Base-by-base conservation (phyloP, 2,329 filamentous ascomycete genomes). In the Pseudocercospora vitis region DNA sequence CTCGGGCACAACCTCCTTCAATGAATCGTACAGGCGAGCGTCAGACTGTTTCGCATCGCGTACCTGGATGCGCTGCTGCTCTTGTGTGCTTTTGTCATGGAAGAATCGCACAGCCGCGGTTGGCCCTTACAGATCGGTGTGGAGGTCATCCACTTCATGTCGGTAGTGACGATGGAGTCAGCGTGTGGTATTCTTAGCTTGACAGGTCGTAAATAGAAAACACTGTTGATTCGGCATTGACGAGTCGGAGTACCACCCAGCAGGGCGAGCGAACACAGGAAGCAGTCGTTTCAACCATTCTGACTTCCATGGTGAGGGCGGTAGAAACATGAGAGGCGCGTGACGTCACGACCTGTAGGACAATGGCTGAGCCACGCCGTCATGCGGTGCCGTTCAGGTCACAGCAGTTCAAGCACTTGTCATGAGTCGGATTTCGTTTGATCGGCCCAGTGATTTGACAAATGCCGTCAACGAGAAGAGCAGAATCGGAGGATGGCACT, bases 371-470 rank as follows among this genome's bases (percentile, higher is more conserved):
- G 37, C 37, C 37, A 40, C 23, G 37, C 37, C 37, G 37, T 42
- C 44, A 33, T 47, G 48, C 48, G 37, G 48, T 51, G 49, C 39
- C 49, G 49, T 51, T 51, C n/a, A 12, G 39, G 35, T 32, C 14
- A 28, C 29, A 51, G 39, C 31, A 32, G 39, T 51, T 51, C 49
- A 21, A 42, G 12, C 3, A 7, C 21, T 42, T 12, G 37, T n/a
- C 37, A 42, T 42, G 37, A 42, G 24, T 42, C 37, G 21, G 24
- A 21, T 8, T 24, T 8, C 21, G 37, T 40, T 40, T 40, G 37
- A 40, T 40, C 37, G 37, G 37, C 37, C 37, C 18, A 40, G 18
- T 12, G 19, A 12, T 40, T n/a, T 40, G 19, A 40, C 37, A 40
- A 40, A 40, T 40, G 37, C 18, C 23, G 16, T 21, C 16, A 6